Evolutionary conservation across 2,329 filamentous ascomycete genomes (phyloP), one percentile per base, ranked within the genome.

Genomic region (Aspergillus sp.): DNA sequence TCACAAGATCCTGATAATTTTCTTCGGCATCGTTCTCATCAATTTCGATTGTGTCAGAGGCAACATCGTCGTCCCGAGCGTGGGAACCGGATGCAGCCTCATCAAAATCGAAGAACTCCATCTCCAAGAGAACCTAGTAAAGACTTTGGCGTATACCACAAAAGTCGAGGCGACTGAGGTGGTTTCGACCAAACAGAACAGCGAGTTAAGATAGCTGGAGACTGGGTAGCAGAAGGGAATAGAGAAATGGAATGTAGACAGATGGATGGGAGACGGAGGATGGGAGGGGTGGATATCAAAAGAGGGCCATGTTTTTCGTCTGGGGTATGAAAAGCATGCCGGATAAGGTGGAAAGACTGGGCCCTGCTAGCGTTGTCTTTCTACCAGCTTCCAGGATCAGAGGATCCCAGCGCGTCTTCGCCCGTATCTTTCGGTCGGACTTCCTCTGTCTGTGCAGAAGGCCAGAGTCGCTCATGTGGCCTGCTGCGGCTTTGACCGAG

Each of bases 51-150:
- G 66, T 66, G 60, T 75, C 64, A 6, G 74, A 79, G 52, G 71
- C 73, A 53, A 73, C 64, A 61, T 78, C 76, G 54, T 77, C 73
- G 22, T 75, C 72, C 48, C 67, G 70, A 27, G 63, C 62, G 30
- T 72, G 67, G 27, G 73, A 72, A 53, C 68, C 70, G 53, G 70
- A 71, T 19, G 77, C 76, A 34, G 77, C 77, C 56, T 76, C 73
- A 59, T 79, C 76, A 59, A 80, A 79, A 59, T 80, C 72, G 61
- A 80, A 80, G 66, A 78, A 80, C 64, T 79, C 77, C 77, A 80
- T 78, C 37, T 45, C 64, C 42, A 20, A 15, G 40, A 44, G 37
- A 22, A n/a, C 24, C 19, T 41, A 37, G 54, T 22, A 13, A 47
- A 15, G 30, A 48, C 17, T 22, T 30, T 6, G 30, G 27, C 39